These are phyloP conservation scores for Aegle marmelos DNA, from an alignment of 345 rosid species.

Conservation along the genomic window DNA sequence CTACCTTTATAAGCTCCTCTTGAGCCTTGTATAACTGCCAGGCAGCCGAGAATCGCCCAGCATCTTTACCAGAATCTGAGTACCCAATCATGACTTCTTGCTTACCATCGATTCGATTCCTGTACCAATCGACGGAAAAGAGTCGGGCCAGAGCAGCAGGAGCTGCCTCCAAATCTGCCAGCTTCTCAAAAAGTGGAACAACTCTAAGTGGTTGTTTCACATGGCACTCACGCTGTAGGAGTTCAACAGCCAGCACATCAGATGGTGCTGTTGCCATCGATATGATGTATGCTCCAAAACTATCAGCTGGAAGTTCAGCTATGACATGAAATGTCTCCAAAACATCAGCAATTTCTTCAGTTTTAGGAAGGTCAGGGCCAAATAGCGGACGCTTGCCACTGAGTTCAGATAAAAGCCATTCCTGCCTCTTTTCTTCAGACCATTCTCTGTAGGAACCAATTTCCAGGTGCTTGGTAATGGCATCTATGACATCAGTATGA, in stretches of 20 bases:
- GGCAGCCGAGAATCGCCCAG: slow-evolving; percentile 94
- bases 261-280: slow-evolving; percentile 98
- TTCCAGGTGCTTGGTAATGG: slow-evolving; percentile 79
- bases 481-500: slow-evolving; percentile 94
- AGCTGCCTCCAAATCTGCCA: slow-evolving; percentile 95
- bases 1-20: slow-evolving; percentile 90
- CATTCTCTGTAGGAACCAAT: slow-evolving; percentile 87
- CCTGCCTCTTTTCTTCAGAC: slow-evolving; percentile 82
- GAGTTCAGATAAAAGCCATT: slow-evolving; percentile 92
- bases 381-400: slow-evolving; percentile 89
- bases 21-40: slow-evolving; percentile 99
- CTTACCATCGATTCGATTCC: slow-evolving; percentile 79
- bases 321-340: slow-evolving; percentile 78
- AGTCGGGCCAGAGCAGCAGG: slow-evolving; percentile 93
- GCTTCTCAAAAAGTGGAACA: slow-evolving; percentile 97
- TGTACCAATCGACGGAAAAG: slow-evolving; percentile 94
- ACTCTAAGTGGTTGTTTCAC: slow-evolving; percentile 89
- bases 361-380: slow-evolving; percentile 92
- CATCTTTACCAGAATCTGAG: slow-evolving; percentile 98
- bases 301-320: slow-evolving; percentile 85
- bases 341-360: slow-evolving; percentile 91
- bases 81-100: slow-evolving; percentile 99
- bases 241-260: slow-evolving; percentile 97
- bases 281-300: slow-evolving; percentile 91
- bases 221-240: slow-evolving; percentile 91